These are phyloP conservation scores for Lodderomyces theae DNA, from an alignment of 1,139 yeast genomes.

Conservation along the genomic window DNA sequence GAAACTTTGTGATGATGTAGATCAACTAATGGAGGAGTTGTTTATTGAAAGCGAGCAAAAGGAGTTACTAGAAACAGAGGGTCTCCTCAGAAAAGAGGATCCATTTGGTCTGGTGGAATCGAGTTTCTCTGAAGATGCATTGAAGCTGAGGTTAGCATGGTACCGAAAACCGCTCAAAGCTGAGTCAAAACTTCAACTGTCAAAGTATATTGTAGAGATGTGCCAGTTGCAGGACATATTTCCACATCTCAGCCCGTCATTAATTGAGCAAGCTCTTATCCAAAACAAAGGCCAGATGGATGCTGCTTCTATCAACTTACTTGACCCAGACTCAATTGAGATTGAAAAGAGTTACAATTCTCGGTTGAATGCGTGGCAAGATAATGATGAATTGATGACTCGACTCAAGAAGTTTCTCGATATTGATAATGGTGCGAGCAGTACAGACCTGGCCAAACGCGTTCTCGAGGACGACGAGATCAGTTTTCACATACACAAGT, in stretches of 20 bases:
- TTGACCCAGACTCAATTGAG: conserved; percentile 3
- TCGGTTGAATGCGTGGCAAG: conserved; percentile 11
- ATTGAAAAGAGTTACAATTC: not conserved
- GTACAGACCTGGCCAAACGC: not conserved
- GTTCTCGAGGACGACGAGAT: conserved; percentile 10
- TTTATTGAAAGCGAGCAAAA: conserved; percentile 19
- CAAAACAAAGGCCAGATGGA: conserved; percentile 19
- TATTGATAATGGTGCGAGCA: not conserved
- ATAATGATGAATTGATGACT: conserved; percentile 6
- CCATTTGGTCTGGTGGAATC: not conserved
- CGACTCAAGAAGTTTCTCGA: conserved; percentile 7
- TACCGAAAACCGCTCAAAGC: conserved; percentile 5
- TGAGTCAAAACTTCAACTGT: conserved; percentile 1
- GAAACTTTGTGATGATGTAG: conserved; percentile 20
- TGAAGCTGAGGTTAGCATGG: not conserved
- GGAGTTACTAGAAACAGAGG: conserved; percentile 4
- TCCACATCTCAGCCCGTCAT: conserved; percentile 18
- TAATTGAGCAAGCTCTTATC: conserved; percentile 17
- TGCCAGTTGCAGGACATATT: conserved; percentile 21
- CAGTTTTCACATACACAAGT: conserved; percentile 12
- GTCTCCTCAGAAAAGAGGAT: not conserved
- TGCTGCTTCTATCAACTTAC: conserved; percentile 13
- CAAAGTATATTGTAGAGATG: conserved; percentile 8
- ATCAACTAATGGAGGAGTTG: conserved; percentile 22
- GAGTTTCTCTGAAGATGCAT: not conserved